These are phyloP conservation scores for Proliferodiscus dingleyae DNA, from an alignment of 2,329 filamentous ascomycete species.

Conservation along the genomic window DNA sequence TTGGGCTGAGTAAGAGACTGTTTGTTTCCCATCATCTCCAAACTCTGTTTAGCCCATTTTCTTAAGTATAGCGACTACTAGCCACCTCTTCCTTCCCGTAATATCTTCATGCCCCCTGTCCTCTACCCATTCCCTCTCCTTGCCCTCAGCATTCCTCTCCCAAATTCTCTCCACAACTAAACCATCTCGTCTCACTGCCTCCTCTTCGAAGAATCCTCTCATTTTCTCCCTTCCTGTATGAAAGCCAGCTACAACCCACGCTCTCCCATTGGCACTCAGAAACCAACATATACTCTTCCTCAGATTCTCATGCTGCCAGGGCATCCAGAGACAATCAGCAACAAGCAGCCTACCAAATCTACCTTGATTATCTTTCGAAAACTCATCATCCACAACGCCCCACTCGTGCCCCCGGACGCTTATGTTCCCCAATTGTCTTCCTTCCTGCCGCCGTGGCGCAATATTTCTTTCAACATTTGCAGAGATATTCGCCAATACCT, in stretches of 20 bases:
- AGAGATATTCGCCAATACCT: slow-evolving; percentile 53
- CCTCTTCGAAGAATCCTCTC: slow-evolving; percentile 56
- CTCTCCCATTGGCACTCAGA: slow-evolving; percentile 43
- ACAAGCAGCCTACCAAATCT: slow-evolving; percentile 60
- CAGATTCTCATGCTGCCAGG: slow-evolving; percentile 64
- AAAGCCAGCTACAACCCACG: slow-evolving; percentile 66
- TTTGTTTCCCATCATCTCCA: background rate
- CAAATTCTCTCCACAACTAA: slow-evolving; percentile 61
- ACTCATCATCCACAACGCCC: slow-evolving; percentile 44
- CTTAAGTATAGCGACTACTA: slow-evolving; percentile 54
- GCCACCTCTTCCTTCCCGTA: slow-evolving; percentile 62
- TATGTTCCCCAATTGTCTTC: slow-evolving; percentile 32
- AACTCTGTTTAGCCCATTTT: slow-evolving; percentile 9
- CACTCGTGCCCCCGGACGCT: slow-evolving; percentile 58
- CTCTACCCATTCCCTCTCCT: slow-evolving; percentile 54
- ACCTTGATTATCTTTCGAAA: slow-evolving; percentile 29
- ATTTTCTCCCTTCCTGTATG: slow-evolving; percentile 66
- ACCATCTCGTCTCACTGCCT: slow-evolving; percentile 42
- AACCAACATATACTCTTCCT: slow-evolving; percentile 59
- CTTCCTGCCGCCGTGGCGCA: slow-evolving; percentile 1
- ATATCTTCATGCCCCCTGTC: slow-evolving; percentile 59
- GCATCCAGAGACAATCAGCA: slow-evolving; percentile 74
- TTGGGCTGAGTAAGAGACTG: background rate
- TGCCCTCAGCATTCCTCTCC: slow-evolving; percentile 64
- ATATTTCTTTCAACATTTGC: slow-evolving; percentile 54